phyloP scores from a whole-genome alignment of 2,329 filamentous ascomycete genomes.

The Didymosphaeria variabile region DNA sequence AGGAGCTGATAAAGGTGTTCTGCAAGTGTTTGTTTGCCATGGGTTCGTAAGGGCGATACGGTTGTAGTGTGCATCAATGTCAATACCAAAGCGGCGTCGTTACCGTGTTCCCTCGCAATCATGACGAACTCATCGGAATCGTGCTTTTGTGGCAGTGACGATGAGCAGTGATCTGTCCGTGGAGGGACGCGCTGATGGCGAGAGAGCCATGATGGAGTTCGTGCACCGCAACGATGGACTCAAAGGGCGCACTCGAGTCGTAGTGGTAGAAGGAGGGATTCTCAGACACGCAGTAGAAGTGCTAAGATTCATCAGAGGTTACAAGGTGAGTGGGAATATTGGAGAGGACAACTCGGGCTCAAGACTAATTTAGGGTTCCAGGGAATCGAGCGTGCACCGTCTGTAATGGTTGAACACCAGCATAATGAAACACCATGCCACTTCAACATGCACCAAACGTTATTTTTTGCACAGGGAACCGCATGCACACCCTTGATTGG shows the following conservation, averaged over 20 bases:
- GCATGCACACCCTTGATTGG: conserved; percentile 29
- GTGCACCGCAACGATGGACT: not conserved
- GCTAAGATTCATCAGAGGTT: not conserved
- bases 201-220: not conserved
- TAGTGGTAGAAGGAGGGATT: not conserved
- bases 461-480: conserved; percentile 24
- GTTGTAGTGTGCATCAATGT: not conserved
- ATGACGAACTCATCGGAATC: not conserved
- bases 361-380: conserved; percentile 26
- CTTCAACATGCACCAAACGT: conserved; percentile 12
- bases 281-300: not conserved
- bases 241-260: not conserved
- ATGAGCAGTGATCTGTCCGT: not conserved
- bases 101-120: not conserved
- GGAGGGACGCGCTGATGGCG: not conserved
- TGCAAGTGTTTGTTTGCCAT: not conserved
- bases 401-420: not conserved
- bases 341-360: conserved; percentile 13
- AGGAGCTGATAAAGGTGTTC: conserved; percentile 3
- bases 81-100: not conserved
- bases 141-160: not conserved
- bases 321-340: not conserved
- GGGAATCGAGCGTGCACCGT: not conserved
- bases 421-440: conserved; percentile 4
- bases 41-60: not conserved